Percentiles rank a stretch among this genome's conserved stretches.
Evolutionary conservation across 2,329 filamentous ascomycete species (phyloP).

Genomic region (Botrytis porri): DNA sequence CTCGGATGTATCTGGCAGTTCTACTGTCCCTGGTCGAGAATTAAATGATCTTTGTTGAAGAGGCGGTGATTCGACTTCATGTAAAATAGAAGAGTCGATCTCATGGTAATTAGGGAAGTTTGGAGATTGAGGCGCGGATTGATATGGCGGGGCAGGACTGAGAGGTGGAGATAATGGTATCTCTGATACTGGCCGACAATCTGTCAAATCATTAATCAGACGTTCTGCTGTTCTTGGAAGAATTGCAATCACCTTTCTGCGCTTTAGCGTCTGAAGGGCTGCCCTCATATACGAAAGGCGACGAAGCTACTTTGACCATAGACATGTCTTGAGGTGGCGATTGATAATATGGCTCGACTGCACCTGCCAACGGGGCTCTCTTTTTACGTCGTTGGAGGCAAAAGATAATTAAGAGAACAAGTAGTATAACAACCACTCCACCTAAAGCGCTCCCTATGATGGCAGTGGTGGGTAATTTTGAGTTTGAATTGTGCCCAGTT

Average conservation of each 20-base stretch:
- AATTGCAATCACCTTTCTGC: not conserved
- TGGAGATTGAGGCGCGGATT: constrained; percentile 1
- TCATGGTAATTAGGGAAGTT: not conserved
- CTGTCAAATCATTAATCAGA: not conserved
- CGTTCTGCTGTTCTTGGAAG: not conserved
- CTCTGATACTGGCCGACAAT: not conserved
- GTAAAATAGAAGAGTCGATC: constrained; percentile 1
- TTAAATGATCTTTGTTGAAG: not conserved
- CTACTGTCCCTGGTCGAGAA: not conserved
- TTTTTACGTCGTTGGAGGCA: not conserved
- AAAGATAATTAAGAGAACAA: not conserved
- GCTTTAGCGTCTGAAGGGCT: not conserved
- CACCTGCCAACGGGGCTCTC: not conserved
- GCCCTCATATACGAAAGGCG: not conserved
- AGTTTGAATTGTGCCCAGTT: not conserved
- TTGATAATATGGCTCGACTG: not conserved
- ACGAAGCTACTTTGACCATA: not conserved
- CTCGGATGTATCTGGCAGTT: constrained; percentile 5
- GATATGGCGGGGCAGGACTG: constrained; percentile 17
- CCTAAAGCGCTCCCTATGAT: not conserved
- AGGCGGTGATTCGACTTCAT: constrained; percentile 4
- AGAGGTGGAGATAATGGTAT: not conserved
- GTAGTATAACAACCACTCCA: not conserved
- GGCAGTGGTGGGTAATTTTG: not conserved
- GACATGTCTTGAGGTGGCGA: not conserved